A percentile compares a stretch with the other conserved stretches of the same genome.
phyloP scores from a whole-genome alignment of 305 asterid genomes.

The Lippia alba region DNA sequence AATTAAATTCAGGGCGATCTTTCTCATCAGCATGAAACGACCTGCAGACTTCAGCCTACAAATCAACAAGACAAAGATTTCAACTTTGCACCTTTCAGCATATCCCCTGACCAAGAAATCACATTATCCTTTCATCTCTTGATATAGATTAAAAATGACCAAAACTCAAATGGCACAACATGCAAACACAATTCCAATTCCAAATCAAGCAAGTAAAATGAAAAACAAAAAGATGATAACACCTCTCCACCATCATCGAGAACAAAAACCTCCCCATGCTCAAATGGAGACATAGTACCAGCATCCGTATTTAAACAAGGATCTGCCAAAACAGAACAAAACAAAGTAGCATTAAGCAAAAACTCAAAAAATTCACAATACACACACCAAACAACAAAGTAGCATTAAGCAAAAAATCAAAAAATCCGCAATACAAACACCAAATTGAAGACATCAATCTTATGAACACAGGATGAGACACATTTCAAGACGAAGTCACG shows the following conservation, averaged over 20 bases:
- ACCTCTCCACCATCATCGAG: slow-evolving; percentile 95
- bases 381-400: too few species aligned
- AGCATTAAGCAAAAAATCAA: not conserved
- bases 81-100: too few species aligned
- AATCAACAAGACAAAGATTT: slow-evolving; percentile 29
- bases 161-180: not conserved
- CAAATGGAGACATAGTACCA: slow-evolving; percentile 87
- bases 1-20: slow-evolving; percentile 65
- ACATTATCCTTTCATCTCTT: too few species aligned
- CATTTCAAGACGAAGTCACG: not conserved
- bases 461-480: not conserved
- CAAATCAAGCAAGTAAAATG: not conserved
- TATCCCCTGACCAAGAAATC: too few species aligned
- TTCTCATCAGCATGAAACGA: slow-evolving; percentile 63
- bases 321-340: slow-evolving; percentile 40
- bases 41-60: slow-evolving; percentile 90
- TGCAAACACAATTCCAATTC: not conserved
- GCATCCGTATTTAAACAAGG: slow-evolving; percentile 79
- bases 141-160: not conserved
- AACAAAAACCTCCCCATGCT: slow-evolving; percentile 83
- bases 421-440: not conserved
- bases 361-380: not conserved
- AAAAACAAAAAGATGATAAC: too few species aligned
- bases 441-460: not conserved
- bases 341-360: not conserved